Evolutionary conservation across 1,284 basidiomycete genomes (phyloP).

Genomic region (Leccinum holopus): DNA sequence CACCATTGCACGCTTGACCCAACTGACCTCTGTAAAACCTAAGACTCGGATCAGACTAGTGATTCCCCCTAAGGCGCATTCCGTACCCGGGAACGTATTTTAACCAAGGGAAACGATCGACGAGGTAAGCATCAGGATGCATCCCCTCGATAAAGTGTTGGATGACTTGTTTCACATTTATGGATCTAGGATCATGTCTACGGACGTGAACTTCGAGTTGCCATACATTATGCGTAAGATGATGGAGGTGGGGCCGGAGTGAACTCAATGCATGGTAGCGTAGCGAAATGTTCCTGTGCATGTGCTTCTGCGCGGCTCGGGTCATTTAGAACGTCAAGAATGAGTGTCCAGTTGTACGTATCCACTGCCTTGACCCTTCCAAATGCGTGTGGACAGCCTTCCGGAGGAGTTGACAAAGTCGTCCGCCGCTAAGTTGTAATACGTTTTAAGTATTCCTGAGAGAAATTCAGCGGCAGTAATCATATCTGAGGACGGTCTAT

Average conservation of each 20-base stretch:
- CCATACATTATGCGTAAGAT: conserved; percentile 69
- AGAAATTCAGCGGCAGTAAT: conserved; percentile 34
- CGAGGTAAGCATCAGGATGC: conserved; percentile 55
- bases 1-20: conserved; percentile 47
- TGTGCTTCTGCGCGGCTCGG: conserved; percentile 37
- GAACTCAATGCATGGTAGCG: neutral
- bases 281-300: conserved; percentile 21
- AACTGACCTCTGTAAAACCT: conserved; percentile 52
- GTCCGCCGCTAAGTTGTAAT: conserved; percentile 24
- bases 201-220: conserved; percentile 46
- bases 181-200: conserved; percentile 55
- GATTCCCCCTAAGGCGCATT: conserved; percentile 37
- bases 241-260: conserved; percentile 42
- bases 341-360: conserved; percentile 34
- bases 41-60: conserved; percentile 50
- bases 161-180: conserved; percentile 46
- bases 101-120: conserved; percentile 60
- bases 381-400: conserved; percentile 42
- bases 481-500: conserved; percentile 33
- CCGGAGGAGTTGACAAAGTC: conserved; percentile 31
- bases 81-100: conserved; percentile 35
- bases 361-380: conserved; percentile 35
- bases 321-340: conserved; percentile 40
- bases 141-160: conserved; percentile 51
- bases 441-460: conserved; percentile 28